These are phyloP conservation scores for Pulicaria dysenterica DNA, from an alignment of 129 eudicot species.

Conservation along the genomic window DNA sequence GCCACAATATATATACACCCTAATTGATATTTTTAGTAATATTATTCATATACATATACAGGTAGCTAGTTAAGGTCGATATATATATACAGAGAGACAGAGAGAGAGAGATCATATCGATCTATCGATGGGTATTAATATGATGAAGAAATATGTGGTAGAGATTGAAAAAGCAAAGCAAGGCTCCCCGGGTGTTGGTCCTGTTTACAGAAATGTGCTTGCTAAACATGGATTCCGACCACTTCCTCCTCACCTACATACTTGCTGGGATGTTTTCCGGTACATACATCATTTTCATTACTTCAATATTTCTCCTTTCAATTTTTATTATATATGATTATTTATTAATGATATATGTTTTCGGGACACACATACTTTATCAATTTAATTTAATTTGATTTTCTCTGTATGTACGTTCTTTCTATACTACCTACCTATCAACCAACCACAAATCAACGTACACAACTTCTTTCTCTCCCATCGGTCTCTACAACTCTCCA, in stretches of 20 bases:
- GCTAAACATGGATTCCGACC: conserved; percentile 84
- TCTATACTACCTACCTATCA: no score
- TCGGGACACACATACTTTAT: no score
- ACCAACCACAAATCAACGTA: no score
- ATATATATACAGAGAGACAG: no score
- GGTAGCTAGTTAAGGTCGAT: no score
- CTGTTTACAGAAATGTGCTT: conserved; percentile 79
- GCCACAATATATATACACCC: no score
- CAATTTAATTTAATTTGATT: no score
- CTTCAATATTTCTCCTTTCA: not conserved
- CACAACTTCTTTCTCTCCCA: no score
- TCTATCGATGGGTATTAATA: conserved; percentile 7
- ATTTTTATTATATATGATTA: not conserved
- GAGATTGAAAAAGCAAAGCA: conserved; percentile 68
- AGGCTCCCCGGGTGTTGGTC: conserved; percentile 61
- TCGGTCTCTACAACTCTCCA: no score
- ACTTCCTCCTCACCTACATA: conserved; percentile 42
- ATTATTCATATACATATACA: not conserved
- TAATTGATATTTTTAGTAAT: no score
- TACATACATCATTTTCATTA: conserved; percentile 36
- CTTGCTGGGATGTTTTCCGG: conserved; percentile 95
- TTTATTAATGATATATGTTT: not conserved
- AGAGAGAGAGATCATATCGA: conserved; percentile 13
- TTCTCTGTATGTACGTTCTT: no score
- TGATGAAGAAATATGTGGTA: conserved; percentile 52